Base-by-base conservation (phyloP, 1,284 basidiomycete species). In the Cutaneotrichosporon spelunceum region DNA sequence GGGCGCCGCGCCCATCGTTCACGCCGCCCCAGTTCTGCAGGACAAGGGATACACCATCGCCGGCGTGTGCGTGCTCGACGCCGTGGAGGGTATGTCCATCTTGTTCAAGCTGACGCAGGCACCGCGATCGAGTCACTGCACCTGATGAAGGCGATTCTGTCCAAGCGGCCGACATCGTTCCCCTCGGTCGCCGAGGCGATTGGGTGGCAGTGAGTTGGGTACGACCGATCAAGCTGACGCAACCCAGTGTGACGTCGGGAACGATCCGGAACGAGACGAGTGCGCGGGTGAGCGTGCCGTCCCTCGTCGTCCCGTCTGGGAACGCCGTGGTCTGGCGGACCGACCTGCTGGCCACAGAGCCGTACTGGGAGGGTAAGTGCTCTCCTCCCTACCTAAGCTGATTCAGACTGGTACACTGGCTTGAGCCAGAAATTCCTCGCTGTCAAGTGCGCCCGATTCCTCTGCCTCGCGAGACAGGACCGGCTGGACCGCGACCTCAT, bases 61-160 rank as follows among this genome's bases (percentile, higher is more conserved):
- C 0, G 95, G 96, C 0, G 88, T 97, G 1, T 85, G 86, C 1
- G 93, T 97, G 1, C 81, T 99, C 1, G 96, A 99, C 70, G 93
- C 98, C 8, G 96, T 99, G 0, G 95, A 99, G 83, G 95, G 91
- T 90, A 47, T 62, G 13, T 29, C 27, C 27, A 29, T 19, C 9
- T 9, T 2, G 19, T 6, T 6, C 26, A 1, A 21, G 55, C 63
- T 66, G 58, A 66, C 49, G 5, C 70, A 93, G 91, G 94, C 8
- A 92, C 92, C n/a, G 94, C 96, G 0, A 82, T 98, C 39, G 93
- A 95, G 52, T 90, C 93, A 0, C 83, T 99, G 8, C 88, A 90
- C 0, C 85, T 89, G 65, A 99, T 99, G 95, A 86, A 90, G 63
- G 84, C 83, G 48, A 86, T 99, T 27, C 83, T 99, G n/a, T 87